Conservation (phyloP, 1,139 yeast genomes). For the Pichia sp. region DNA sequence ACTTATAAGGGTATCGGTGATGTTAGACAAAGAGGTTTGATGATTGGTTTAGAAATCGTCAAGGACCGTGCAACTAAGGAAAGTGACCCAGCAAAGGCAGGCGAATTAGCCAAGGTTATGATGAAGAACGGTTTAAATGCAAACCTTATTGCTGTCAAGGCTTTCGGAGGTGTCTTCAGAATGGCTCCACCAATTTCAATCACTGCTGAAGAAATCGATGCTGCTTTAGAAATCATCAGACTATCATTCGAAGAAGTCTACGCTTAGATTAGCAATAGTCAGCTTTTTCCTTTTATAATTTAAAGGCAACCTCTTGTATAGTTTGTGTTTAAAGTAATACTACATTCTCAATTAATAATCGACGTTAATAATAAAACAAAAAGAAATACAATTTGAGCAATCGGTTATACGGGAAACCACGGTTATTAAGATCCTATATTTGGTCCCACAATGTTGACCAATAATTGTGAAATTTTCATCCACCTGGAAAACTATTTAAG, state of each 20-base stretch:
- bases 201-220: slow-evolving; percentile 2
- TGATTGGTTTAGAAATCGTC: slow-evolving; percentile 14
- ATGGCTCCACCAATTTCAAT: slow-evolving; percentile 14
- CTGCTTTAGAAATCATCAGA: slow-evolving; percentile 5
- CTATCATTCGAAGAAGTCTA: slow-evolving; percentile 7
- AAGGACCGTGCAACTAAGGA: slow-evolving; percentile 8
- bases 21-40: slow-evolving; percentile 9
- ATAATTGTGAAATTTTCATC: too few species aligned
- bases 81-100: slow-evolving; percentile 7
- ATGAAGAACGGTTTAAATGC: slow-evolving; percentile 10
- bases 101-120: slow-evolving; percentile 1
- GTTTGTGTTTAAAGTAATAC: not conserved
- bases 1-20: slow-evolving; percentile 8
- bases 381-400: too few species aligned
- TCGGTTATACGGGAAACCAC: too few species aligned
- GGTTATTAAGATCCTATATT: not conserved
- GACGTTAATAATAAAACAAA: too few species aligned
- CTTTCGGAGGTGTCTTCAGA: slow-evolving; percentile 13
- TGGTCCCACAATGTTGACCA: too few species aligned
- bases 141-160: slow-evolving; percentile 10
- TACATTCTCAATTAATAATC: too few species aligned
- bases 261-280: not conserved
- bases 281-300: not conserved
- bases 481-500: too few species aligned
- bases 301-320: not conserved